Percentiles rank a stretch among this genome's conserved stretches.
Evolutionary conservation across 179 eudicot species (phyloP).

Genomic region (Vitellaria paradoxa): DNA sequence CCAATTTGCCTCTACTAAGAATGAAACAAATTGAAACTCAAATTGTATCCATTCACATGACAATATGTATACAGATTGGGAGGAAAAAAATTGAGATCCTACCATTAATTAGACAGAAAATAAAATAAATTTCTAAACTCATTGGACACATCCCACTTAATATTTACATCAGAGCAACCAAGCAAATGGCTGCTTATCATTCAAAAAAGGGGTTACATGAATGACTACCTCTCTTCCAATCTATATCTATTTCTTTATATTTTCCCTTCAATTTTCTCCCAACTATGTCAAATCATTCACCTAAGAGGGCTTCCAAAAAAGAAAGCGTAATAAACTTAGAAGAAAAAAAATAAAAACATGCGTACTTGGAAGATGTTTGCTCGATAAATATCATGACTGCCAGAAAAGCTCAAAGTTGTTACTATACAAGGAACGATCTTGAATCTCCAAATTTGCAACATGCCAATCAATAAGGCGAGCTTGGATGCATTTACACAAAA

Average conservation of each 20-base stretch:
- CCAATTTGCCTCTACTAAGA: neutral
- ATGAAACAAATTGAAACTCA: neutral
- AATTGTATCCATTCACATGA: neutral
- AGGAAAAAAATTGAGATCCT: neutral
- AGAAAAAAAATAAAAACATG: constrained; percentile 8
- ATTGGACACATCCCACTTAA: too few species aligned
- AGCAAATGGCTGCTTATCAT: too few species aligned
- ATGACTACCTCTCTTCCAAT: neutral
- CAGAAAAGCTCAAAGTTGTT: constrained; percentile 81
- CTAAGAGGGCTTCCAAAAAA: neutral
- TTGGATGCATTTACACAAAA: constrained; percentile 85
- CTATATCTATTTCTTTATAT: neutral
- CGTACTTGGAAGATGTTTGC: neutral
- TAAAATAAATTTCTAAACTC: too few species aligned
- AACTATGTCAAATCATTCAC: constrained; percentile 9
- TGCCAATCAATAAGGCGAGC: constrained; percentile 94
- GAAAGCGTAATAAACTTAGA: constrained; percentile 5
- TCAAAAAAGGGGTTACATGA: too few species aligned
- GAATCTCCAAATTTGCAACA: constrained; percentile 95
- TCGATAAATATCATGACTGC: constrained; percentile 47
- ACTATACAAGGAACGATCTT: constrained; percentile 95
- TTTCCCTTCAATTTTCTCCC: neutral
- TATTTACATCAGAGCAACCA: too few species aligned
- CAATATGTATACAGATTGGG: neutral
- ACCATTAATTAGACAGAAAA: neutral